Conservation (phyloP, 306 rosid species). For the Benincasa hispida region DNA sequence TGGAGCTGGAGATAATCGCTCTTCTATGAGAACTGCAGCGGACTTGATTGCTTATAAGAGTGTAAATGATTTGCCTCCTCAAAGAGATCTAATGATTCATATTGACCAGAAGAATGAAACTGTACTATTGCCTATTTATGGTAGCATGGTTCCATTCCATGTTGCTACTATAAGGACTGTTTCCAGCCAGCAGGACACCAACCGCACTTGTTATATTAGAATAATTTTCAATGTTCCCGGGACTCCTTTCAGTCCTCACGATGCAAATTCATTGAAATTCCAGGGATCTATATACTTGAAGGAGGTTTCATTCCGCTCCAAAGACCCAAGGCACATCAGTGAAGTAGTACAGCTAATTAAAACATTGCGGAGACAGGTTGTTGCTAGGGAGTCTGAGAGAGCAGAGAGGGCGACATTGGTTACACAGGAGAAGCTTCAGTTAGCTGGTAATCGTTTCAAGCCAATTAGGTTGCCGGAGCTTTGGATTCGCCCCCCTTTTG, state of each 20-base stretch:
- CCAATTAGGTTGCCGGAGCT: conserved; percentile 74
- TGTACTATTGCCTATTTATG: conserved; percentile 76
- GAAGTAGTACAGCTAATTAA: conserved; percentile 81
- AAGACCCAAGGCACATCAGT: conserved; percentile 76
- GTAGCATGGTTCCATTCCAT: conserved; percentile 90
- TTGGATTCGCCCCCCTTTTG: conserved; percentile 87
- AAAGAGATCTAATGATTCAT: conserved; percentile 79
- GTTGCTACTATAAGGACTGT: conserved; percentile 80
- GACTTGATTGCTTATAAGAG: conserved; percentile 78
- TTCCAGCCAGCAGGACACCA: conserved; percentile 58
- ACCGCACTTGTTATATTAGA: conserved; percentile 40
- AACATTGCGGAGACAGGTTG: conserved; percentile 74
- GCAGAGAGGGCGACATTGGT: conserved; percentile 97
- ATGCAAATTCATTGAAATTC: conserved; percentile 51
- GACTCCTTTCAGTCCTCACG: conserved; percentile 79
- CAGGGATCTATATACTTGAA: conserved; percentile 73
- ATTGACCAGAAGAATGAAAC: conserved; percentile 88
- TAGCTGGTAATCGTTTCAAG: conserved; percentile 79
- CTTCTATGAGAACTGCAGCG: conserved; percentile 32
- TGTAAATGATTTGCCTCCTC: conserved; percentile 67
- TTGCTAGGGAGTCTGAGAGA: conserved; percentile 86
- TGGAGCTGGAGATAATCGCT: conserved; percentile 47
- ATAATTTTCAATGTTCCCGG: conserved; percentile 84
- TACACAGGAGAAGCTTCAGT: conserved; percentile 86
- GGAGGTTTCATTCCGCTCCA: conserved; percentile 91